A percentile compares a stretch with the other conserved stretches of the same genome.
These are phyloP conservation scores for Aristolochia californica DNA, from an alignment of 164 flowering plant species.

Conservation along the genomic window DNA sequence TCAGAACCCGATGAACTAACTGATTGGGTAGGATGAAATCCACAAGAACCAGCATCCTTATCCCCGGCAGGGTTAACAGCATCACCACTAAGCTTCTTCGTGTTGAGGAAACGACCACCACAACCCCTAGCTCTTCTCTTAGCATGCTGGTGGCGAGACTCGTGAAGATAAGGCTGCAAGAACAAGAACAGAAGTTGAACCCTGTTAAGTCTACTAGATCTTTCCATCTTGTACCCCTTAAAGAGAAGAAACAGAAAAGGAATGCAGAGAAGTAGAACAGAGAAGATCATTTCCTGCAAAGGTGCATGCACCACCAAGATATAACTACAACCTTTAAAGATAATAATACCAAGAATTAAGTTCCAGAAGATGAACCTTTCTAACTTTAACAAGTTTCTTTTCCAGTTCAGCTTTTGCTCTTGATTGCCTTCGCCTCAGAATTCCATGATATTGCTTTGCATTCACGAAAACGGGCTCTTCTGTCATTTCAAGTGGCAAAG, in stretches of 20 bases:
- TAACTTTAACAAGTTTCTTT: constrained; percentile 64
- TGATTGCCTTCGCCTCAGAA: constrained; percentile 85
- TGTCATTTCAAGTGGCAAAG: constrained; percentile 81
- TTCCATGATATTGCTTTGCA: constrained; percentile 93
- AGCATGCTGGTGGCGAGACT: constrained; percentile 91
- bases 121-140: constrained; percentile 71
- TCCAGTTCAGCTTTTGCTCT: constrained; percentile 95
- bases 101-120: constrained; percentile 80
- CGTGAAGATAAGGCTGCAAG: constrained; percentile 88
- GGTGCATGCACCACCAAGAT: not conserved
- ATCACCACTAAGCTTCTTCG: constrained; percentile 46
- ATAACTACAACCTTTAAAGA: not conserved
- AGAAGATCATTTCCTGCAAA: not conserved
- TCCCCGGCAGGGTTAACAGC: constrained; percentile 16
- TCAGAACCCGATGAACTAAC: constrained; percentile 41
- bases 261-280: too few relatives aligned
- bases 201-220: not conserved
- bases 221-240: not conserved
- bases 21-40: constrained; percentile 20
- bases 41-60: constrained; percentile 19
- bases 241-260: not conserved
- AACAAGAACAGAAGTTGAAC: not conserved
- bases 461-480: constrained; percentile 96
- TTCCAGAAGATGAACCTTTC: constrained; percentile 46
- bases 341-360: not conserved